Evolutionary conservation across 2,329 filamentous ascomycete genomes (phyloP).

Genomic region (Pseudopithomyces maydicus): DNA sequence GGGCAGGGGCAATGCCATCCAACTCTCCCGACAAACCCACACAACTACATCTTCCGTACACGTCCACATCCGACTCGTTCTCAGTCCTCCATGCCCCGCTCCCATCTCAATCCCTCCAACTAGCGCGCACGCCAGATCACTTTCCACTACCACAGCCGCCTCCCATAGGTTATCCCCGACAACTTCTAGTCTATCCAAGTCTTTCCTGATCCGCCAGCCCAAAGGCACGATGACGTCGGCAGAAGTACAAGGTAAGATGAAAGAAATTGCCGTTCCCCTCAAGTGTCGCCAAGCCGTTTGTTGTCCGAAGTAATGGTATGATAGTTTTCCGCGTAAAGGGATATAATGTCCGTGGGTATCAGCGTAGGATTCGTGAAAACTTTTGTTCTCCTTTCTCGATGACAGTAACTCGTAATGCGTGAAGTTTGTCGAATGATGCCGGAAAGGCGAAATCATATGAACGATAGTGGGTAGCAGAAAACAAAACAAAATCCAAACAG

Average conservation of each 20-base stretch:
- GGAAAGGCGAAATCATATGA: slow-evolving; percentile 25
- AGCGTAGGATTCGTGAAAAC: slow-evolving; percentile 49
- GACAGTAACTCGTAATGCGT: slow-evolving; percentile 44
- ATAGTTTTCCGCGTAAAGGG: slow-evolving; percentile 41
- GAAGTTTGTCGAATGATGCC: slow-evolving; percentile 42
- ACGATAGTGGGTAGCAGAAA: slow-evolving; percentile 35
- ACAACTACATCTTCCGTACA: slow-evolving; percentile 25
- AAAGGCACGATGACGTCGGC: slow-evolving; percentile 7
- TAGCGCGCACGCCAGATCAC: slow-evolving; percentile 2
- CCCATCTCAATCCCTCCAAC: slow-evolving; percentile 27
- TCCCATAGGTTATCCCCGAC: slow-evolving; percentile 28
- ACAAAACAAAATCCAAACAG: slow-evolving; percentile 17
- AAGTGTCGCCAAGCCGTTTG: slow-evolving; percentile 42
- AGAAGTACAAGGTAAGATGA: slow-evolving; percentile 19
- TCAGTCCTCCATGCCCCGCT: slow-evolving; percentile 25
- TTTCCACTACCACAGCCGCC: slow-evolving; percentile 39
- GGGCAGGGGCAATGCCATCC: slow-evolving; percentile 23
- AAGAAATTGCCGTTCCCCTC: slow-evolving; percentile 26
- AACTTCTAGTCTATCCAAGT: slow-evolving; percentile 33
- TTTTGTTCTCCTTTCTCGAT: slow-evolving; percentile 36
- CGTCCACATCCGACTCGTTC: slow-evolving; percentile 21
- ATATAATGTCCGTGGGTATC: slow-evolving; percentile 51
- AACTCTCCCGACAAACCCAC: slow-evolving; percentile 34
- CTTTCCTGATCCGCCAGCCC: slow-evolving; percentile 14
- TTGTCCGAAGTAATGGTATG: slow-evolving; percentile 40